A percentile compares a stretch with the other conserved stretches of the same genome.
Conservation (phyloP, 148 eudicot species). For the Arbutus unedo region DNA sequence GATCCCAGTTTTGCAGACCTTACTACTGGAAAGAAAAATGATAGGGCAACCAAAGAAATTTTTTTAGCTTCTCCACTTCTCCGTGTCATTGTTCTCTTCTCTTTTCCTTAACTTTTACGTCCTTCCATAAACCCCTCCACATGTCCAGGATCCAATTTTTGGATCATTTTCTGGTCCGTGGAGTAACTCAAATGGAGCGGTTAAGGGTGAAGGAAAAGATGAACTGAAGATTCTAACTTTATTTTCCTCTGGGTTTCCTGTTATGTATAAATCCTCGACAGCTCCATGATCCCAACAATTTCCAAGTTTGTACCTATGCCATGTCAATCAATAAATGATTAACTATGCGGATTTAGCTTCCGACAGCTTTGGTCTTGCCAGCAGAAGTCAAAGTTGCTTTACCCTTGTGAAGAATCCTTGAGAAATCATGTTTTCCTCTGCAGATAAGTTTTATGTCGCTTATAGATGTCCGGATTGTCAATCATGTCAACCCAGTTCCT, state of each 20-base stretch:
- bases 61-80: neutral
- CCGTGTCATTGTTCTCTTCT: neutral
- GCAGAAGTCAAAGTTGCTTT: neutral
- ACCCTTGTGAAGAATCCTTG: neutral
- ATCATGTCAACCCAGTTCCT: neutral
- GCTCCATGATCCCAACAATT: neutral
- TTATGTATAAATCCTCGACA: neutral
- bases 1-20: neutral
- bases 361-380: too few species aligned
- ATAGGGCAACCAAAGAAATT: neutral
- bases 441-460: constrained; percentile 8
- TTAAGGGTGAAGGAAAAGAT: neutral
- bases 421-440: neutral
- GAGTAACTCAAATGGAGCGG: neutral
- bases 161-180: neutral
- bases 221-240: neutral
- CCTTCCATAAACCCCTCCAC: neutral
- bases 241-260: neutral
- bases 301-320: neutral
- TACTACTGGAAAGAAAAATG: neutral
- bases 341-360: too few species aligned
- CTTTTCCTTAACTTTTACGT: neutral
- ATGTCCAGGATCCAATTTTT: neutral
- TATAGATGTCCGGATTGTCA: neutral
- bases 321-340: neutral